phyloP scores from a whole-genome alignment of 1,139 yeast species.

The Zygosaccharomyces sapae region DNA sequence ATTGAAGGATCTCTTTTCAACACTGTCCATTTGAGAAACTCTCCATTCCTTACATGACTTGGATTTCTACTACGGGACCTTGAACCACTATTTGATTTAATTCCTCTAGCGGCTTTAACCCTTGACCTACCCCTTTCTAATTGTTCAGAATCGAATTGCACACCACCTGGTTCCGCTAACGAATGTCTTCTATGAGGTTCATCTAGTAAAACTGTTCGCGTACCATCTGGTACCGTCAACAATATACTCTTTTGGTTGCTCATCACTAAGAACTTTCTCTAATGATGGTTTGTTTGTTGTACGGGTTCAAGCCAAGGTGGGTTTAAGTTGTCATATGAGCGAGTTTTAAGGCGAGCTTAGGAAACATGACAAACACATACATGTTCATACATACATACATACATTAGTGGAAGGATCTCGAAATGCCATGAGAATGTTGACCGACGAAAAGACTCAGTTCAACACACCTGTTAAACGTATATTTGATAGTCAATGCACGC shows the following conservation, averaged over 20 bases:
- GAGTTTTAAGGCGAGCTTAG: background rate
- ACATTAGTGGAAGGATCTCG: background rate
- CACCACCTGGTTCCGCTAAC: slow-evolving; percentile 13
- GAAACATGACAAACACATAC: background rate
- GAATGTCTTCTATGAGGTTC: slow-evolving; percentile 1
- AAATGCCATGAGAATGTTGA: background rate
- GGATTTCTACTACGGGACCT: slow-evolving; percentile 26
- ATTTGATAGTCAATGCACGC: slow-evolving; percentile 40
- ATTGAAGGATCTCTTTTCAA: slow-evolving; percentile 42
- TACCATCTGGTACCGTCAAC: slow-evolving; percentile 26
- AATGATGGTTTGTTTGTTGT: background rate
- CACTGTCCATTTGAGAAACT: slow-evolving; percentile 34
- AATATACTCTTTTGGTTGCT: slow-evolving; percentile 22
- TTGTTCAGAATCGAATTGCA: slow-evolving; percentile 31
- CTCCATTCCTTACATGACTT: slow-evolving; percentile 29
- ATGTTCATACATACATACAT: no score
- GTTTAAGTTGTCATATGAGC: background rate
- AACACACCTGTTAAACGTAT: slow-evolving; percentile 41
- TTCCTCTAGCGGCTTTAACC: slow-evolving; percentile 20
- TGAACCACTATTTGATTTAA: slow-evolving; percentile 19
- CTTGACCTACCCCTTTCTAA: slow-evolving; percentile 32
- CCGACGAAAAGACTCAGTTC: slow-evolving; percentile 20
- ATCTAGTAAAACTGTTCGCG: slow-evolving; percentile 4
- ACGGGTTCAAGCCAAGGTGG: background rate
- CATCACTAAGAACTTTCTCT: background rate